A percentile compares a stretch with the other conserved stretches of the same genome.
These are phyloP conservation scores for Aspergillus quadrilineatus DNA, from an alignment of 2,329 filamentous ascomycete species.

Conservation along the genomic window DNA sequence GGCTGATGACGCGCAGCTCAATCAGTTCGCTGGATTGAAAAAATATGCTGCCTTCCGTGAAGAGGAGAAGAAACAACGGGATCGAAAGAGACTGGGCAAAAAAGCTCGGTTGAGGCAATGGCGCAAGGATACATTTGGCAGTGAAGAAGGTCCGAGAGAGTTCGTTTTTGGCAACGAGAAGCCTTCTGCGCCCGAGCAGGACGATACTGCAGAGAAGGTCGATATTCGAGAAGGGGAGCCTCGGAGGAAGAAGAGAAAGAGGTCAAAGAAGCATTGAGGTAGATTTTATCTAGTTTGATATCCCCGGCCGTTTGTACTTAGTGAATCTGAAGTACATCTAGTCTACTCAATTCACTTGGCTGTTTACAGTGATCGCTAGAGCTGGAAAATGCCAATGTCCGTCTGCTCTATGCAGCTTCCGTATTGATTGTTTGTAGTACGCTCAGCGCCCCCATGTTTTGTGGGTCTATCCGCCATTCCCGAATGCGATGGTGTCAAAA, in stretches of 20 bases:
- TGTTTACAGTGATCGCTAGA: no score
- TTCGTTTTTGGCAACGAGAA: conserved; percentile 32
- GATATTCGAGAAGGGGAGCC: conserved; percentile 45
- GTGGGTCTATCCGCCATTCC: conserved; percentile 15
- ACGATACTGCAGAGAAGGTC: conserved; percentile 30
- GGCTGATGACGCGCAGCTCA: conserved; percentile 79
- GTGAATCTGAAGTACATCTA: background rate
- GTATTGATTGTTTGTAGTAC: no score
- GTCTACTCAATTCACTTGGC: no score
- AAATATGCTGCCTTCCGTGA: conserved; percentile 91
- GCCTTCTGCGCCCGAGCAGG: conserved; percentile 14
- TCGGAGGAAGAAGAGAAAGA: conserved; percentile 46
- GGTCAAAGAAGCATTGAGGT: conserved; percentile 44
- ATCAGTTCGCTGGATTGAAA: conserved; percentile 89
- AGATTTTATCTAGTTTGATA: background rate
- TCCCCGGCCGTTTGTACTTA: background rate
- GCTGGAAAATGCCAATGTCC: no score
- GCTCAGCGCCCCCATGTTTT: conserved; percentile 16
- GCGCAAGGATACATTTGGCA: conserved; percentile 68
- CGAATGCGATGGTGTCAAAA: conserved; percentile 7
- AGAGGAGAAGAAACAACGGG: conserved; percentile 80
- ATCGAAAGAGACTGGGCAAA: conserved; percentile 86
- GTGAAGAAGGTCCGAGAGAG: conserved; percentile 53
- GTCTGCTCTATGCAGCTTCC: no score
- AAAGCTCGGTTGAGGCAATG: conserved; percentile 88